Base-by-base conservation (phyloP, 2,329 filamentous ascomycete species). In the Penicillium sp. region DNA sequence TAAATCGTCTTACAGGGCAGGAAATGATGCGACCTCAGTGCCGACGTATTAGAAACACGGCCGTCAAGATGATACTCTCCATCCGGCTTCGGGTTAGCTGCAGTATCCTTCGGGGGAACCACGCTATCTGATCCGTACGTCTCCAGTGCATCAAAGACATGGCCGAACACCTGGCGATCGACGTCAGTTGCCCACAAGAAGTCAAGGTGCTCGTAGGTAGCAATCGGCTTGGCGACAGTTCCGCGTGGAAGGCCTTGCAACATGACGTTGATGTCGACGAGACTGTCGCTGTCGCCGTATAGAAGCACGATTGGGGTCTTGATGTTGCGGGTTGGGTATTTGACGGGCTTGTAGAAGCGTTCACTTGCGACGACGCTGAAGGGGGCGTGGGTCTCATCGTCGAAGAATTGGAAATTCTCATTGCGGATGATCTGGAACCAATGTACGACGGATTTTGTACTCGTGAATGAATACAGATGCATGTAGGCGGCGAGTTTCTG, bases 341-440 rank as follows among this genome's bases (percentile, higher is more conserved):
- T 92, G 61, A 93, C 90, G 5, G 96, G 91, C 67, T 96, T 96
- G 68, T 95, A 95, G 72, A 95, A 95, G 62, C 92, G 90, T 64
- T 81, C 84, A 46, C 81, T 81, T 4, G 83, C 83, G 20, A 81
- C 81, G 32, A 91, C 75, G 46, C 83, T 82, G 52, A 95, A 76
- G 0, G 86, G 86, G 25, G 86, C 85, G 49, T 90, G 87, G 0
- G 93, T 81, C 62, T 97, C 92, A 66, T 98, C 93, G 66, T 98
- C 93, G 69, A 91, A 97, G 88, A 98, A 96, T 70, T 98, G 93
- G 70, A 98, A 97, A 24, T 84, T 90, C 62, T 89, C 88, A 63
- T 92, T 96, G 57, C 93, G 86, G 62, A 98, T 98, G 66, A 98
- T 96, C 67, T 98, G 93, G 69, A 98, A 98, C 93, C 93, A 98